Conservation (phyloP, 2,329 filamentous ascomycete genomes). For the Alternaria sp. region DNA sequence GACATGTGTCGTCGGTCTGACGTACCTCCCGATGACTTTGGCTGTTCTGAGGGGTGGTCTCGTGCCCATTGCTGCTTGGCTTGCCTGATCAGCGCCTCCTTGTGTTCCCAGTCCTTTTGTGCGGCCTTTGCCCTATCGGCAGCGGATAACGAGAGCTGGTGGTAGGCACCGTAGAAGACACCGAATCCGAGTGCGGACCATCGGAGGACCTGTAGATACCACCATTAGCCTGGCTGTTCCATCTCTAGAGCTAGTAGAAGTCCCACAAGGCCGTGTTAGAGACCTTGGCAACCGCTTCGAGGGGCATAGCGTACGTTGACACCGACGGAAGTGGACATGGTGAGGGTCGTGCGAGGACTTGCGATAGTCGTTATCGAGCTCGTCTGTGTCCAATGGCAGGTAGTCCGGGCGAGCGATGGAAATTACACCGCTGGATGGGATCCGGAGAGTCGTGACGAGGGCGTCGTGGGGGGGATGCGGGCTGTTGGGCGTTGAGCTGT, state of each 20-base stretch:
- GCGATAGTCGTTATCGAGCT: slow-evolving; percentile 27
- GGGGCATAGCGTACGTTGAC: slow-evolving; percentile 59
- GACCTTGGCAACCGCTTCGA: slow-evolving; percentile 2
- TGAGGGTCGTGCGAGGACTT: slow-evolving; percentile 34
- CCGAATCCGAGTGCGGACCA: slow-evolving; percentile 93
- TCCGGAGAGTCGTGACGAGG: slow-evolving; percentile 27
- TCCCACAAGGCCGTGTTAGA: background rate
- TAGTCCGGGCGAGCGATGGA: slow-evolving; percentile 27
- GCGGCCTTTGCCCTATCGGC: slow-evolving; percentile 74
- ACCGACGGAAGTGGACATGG: slow-evolving; percentile 58
- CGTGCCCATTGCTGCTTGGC: slow-evolving; percentile 91
- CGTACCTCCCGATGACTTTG: slow-evolving; percentile 44
- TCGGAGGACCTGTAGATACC: slow-evolving; percentile 79
- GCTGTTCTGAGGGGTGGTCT: slow-evolving; percentile 63
- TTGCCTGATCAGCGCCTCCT: slow-evolving; percentile 89
- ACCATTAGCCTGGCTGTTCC: slow-evolving; percentile 32
- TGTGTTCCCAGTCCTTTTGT: slow-evolving; percentile 86
- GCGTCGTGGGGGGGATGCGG: slow-evolving; percentile 32
- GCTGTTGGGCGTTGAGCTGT: slow-evolving; percentile 33
- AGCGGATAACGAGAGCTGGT: slow-evolving; percentile 82
- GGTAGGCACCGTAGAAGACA: slow-evolving; percentile 93
- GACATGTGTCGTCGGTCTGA: slow-evolving; percentile 7
- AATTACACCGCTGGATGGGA: slow-evolving; percentile 21
- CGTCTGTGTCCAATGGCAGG: slow-evolving; percentile 44
- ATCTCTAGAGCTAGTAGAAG: slow-evolving; percentile 13